Evolutionary conservation across 441 rosid species (phyloP).

Genomic region (Eutrema salsugineum): DNA sequence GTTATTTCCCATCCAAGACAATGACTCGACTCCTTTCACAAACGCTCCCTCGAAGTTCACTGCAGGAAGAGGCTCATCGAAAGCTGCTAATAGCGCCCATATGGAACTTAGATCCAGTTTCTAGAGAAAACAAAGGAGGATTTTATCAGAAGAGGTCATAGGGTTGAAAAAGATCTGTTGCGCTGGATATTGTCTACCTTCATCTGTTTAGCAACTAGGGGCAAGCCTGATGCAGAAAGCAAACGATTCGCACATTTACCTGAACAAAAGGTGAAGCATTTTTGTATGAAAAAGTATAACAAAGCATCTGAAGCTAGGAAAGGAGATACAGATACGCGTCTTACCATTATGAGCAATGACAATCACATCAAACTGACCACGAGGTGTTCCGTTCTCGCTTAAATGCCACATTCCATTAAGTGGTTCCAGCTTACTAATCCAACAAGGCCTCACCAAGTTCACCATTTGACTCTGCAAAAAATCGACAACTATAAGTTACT

Average conservation of each 20-base stretch:
- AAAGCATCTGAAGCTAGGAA: conserved; percentile 6
- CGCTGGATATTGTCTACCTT: conserved; percentile 44
- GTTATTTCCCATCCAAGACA: conserved; percentile 96
- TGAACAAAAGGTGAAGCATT: conserved; percentile 33
- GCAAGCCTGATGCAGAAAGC: conserved; percentile 89
- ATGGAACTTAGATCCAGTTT: conserved; percentile 79
- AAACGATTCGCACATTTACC: conserved; percentile 97
- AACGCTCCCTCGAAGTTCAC: conserved; percentile 80
- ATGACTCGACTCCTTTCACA: conserved; percentile 74
- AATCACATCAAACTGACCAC: conserved; percentile 73
- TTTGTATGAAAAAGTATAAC: neutral
- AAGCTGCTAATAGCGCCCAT: conserved; percentile 98
- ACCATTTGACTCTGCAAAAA: conserved; percentile 56
- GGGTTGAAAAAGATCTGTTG: neutral
- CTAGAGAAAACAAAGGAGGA: conserved; percentile 30
- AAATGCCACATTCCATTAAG: conserved; percentile 90
- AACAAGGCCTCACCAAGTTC: conserved; percentile 83
- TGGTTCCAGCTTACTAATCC: conserved; percentile 85
- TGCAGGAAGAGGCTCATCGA: conserved; percentile 73
- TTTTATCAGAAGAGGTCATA: conserved; percentile 2
- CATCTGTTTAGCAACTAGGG: conserved; percentile 85
- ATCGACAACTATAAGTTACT: neutral
- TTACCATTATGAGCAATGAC: conserved; percentile 96
- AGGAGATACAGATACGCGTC: conserved; percentile 1
- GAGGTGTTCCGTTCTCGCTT: conserved; percentile 77